A percentile compares a stretch with the other conserved stretches of the same genome.
These are phyloP conservation scores for Trypanosoma congolense DNA, from an alignment of 208 protist genomes.

Conservation along the genomic window DNA sequence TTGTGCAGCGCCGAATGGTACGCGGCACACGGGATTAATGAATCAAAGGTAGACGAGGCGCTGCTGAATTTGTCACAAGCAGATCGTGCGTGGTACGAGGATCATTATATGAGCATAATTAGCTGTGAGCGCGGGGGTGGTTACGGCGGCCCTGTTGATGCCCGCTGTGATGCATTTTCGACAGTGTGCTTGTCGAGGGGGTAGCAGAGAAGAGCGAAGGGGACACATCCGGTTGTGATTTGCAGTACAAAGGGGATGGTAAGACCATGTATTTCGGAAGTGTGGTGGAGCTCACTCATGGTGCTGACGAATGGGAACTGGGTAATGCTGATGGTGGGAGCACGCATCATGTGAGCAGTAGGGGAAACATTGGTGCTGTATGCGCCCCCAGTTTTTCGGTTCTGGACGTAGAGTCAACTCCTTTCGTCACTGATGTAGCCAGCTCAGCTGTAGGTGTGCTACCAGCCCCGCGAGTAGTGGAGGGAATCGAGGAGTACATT, in stretches of 20 bases:
- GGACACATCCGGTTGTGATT: background rate
- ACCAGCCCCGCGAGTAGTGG: background rate
- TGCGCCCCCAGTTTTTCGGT: no score
- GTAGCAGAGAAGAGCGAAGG: background rate
- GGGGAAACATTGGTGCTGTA: no score
- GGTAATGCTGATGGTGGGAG: no score
- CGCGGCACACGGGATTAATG: no score
- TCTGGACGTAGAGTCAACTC: no score
- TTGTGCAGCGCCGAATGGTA: no score
- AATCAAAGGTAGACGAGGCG: conserved; percentile 15
- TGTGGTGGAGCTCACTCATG: conserved; percentile 10
- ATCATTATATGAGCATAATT: conserved; percentile 11
- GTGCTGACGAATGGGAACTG: background rate
- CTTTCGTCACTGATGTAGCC: no score
- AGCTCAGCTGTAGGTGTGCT: background rate
- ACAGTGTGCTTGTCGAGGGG: background rate
- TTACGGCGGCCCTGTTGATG: background rate
- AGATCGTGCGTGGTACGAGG: conserved; percentile 8
- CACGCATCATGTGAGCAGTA: no score
- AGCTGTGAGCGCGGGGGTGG: conserved; percentile 4
- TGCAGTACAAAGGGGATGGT: conserved; percentile 3
- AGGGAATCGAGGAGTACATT: conserved; percentile 18
- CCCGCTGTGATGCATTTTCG: background rate
- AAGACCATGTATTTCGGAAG: conserved; percentile 14
- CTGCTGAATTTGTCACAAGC: conserved; percentile 10